Percentiles rank a stretch among this genome's conserved stretches.
Evolutionary conservation across 495 filamentous ascomycete species (phyloP).

Genomic region (Endocarpon pusillum): DNA sequence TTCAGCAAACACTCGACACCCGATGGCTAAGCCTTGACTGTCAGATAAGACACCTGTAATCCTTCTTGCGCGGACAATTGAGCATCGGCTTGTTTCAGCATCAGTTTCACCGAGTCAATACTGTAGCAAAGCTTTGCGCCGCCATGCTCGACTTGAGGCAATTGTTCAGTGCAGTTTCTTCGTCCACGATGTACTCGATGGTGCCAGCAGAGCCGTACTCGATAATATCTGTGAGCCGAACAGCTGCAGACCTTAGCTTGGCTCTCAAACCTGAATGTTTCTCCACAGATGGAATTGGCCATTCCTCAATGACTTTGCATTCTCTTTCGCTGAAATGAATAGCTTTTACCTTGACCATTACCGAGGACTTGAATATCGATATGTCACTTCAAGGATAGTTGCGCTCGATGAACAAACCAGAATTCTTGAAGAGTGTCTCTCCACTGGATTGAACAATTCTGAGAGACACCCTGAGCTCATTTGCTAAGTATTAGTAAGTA

Average conservation of each 20-base stretch:
- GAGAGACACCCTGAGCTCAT: slow-evolving; percentile 23
- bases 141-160: slow-evolving; percentile 48
- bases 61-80: slow-evolving; percentile 24
- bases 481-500: slow-evolving; percentile 21
- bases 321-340: slow-evolving; percentile 28
- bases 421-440: slow-evolving; percentile 27
- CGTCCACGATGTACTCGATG: slow-evolving; percentile 48
- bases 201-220: slow-evolving; percentile 44
- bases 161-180: slow-evolving; percentile 43
- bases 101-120: slow-evolving; percentile 41
- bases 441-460: slow-evolving; percentile 20
- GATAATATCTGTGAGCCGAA: slow-evolving; percentile 30
- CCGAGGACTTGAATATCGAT: slow-evolving; percentile 32
- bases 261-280: slow-evolving; percentile 26
- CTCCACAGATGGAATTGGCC: slow-evolving; percentile 33
- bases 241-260: slow-evolving; percentile 32
- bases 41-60: slow-evolving; percentile 16
- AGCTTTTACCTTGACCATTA: slow-evolving; percentile 23
- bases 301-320: slow-evolving; percentile 38
- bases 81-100: slow-evolving; percentile 35
- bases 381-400: slow-evolving; percentile 27
- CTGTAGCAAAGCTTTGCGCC: slow-evolving; percentile 43
- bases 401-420: slow-evolving; percentile 27
- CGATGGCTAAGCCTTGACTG: slow-evolving; percentile 31
- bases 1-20: slow-evolving; percentile 45